phyloP scores from a whole-genome alignment of 2,329 filamentous ascomycete genomes.

The Incumbomyces lentus region DNA sequence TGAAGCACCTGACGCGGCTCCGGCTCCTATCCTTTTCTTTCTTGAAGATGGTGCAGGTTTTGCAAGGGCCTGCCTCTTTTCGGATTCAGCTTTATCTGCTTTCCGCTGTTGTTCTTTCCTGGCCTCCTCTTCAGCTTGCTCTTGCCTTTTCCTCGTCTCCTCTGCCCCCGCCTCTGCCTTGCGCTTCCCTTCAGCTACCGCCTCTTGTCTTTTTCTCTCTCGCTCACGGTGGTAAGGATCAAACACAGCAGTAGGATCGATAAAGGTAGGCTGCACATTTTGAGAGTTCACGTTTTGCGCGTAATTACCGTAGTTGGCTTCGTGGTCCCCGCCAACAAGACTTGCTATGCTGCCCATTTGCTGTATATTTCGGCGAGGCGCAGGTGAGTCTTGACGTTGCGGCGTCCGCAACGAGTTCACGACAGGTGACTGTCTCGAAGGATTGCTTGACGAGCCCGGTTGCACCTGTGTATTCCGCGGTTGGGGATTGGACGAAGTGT shows the following conservation, averaged over 20 bases:
- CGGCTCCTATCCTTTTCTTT: conserved; percentile 4
- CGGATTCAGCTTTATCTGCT: conserved; percentile 3
- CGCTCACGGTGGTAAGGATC: conserved; percentile 43
- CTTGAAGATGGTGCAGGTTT: not conserved
- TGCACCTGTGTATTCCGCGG: not conserved
- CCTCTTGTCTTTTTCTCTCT: conserved; percentile 30
- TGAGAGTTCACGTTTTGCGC: conserved; percentile 11
- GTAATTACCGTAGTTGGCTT: conserved; percentile 4
- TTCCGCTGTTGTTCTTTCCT: conserved; percentile 11
- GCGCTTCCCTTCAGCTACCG: conserved; percentile 24
- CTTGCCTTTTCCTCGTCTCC: not conserved
- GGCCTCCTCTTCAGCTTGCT: conserved; percentile 1
- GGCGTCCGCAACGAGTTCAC: not conserved
- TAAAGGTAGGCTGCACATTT: conserved; percentile 31
- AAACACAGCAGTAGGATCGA: conserved; percentile 45
- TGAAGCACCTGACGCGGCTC: not conserved
- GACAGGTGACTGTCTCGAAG: not conserved
- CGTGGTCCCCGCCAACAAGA: conserved; percentile 11
- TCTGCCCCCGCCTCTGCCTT: conserved; percentile 9
- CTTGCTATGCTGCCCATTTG: conserved; percentile 14
- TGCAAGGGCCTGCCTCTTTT: conserved; percentile 7
- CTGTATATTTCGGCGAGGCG: conserved; percentile 1
- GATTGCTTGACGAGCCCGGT: not conserved
- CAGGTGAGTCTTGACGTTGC: not conserved
- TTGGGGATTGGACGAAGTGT: not conserved